These are phyloP conservation scores for Lichtheimia ornata DNA, from an alignment of 371 early-diverging fungal genomes.

Conservation along the genomic window DNA sequence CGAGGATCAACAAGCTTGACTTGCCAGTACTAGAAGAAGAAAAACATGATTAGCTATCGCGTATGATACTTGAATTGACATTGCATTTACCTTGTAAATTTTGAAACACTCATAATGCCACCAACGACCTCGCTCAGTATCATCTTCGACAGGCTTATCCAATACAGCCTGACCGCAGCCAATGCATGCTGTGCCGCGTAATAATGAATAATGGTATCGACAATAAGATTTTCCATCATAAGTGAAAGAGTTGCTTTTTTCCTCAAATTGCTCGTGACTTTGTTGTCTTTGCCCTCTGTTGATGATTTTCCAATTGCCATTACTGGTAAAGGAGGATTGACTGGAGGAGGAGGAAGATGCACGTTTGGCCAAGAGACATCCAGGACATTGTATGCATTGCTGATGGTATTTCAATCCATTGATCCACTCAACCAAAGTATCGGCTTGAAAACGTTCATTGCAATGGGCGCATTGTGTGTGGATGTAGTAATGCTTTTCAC, in stretches of 20 bases:
- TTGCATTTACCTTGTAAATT: constrained; percentile 76
- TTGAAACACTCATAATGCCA: constrained; percentile 99
- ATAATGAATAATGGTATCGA: constrained; percentile 83
- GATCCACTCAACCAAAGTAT: constrained; percentile 3
- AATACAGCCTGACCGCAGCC: constrained; percentile 90
- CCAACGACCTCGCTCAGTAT: constrained; percentile 63
- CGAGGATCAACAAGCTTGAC: constrained; percentile 8
- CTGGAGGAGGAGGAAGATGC: constrained; percentile 3
- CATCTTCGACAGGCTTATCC: constrained; percentile 86
- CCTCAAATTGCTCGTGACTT: constrained; percentile 46
- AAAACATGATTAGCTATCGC: neutral
- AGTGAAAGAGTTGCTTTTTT: constrained; percentile 54
- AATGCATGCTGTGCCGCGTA: constrained; percentile 82
- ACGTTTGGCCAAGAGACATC: constrained; percentile 14
- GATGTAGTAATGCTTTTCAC: constrained; percentile 18
- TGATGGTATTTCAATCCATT: constrained; percentile 16
- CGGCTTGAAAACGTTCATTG: neutral
- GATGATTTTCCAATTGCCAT: too few relatives aligned
- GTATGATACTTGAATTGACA: neutral
- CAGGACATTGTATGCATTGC: constrained; percentile 18
- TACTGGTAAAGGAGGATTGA: neutral
- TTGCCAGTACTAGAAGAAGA: constrained; percentile 19
- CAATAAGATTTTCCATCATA: constrained; percentile 85
- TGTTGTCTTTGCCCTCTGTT: constrained; percentile 48
- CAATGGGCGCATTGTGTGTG: neutral